Evolutionary conservation across 176 grass and related monocot genomes (phyloP).

Genomic region (Pontederia crassipes): DNA sequence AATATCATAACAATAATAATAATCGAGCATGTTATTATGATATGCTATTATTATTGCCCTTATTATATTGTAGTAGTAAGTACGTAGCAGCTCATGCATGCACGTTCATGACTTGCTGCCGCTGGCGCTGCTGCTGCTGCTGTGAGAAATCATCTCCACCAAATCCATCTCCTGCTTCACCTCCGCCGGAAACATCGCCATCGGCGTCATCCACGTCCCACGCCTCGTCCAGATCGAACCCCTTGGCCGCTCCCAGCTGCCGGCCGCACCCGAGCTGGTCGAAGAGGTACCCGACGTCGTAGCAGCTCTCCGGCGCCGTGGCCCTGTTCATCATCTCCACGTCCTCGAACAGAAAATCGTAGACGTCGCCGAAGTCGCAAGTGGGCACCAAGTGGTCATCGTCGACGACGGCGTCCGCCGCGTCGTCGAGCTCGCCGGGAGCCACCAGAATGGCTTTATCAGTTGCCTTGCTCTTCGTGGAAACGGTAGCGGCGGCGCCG

Average conservation of each 20-base stretch:
- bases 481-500: neutral
- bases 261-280: constrained; percentile 10
- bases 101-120: no score
- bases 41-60: no score
- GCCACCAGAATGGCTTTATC: constrained; percentile 1
- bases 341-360: constrained; percentile 28
- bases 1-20: no score
- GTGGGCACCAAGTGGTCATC: constrained; percentile 24
- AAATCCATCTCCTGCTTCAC: constrained; percentile 63
- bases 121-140: constrained; percentile 12
- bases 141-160: constrained; percentile 40
- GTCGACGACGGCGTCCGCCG: neutral
- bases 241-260: constrained; percentile 11
- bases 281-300: neutral
- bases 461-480: neutral
- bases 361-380: constrained; percentile 34
- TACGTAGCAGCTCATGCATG: no score
- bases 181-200: neutral
- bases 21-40: no score
- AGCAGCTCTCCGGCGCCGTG: neutral
- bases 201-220: constrained; percentile 26
- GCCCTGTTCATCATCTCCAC: neutral
- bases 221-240: constrained; percentile 36
- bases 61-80: no score
- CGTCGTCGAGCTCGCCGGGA: constrained; percentile 1